Conservation (phyloP, 2,329 filamentous ascomycete species). For the Stemphylium beticola region DNA sequence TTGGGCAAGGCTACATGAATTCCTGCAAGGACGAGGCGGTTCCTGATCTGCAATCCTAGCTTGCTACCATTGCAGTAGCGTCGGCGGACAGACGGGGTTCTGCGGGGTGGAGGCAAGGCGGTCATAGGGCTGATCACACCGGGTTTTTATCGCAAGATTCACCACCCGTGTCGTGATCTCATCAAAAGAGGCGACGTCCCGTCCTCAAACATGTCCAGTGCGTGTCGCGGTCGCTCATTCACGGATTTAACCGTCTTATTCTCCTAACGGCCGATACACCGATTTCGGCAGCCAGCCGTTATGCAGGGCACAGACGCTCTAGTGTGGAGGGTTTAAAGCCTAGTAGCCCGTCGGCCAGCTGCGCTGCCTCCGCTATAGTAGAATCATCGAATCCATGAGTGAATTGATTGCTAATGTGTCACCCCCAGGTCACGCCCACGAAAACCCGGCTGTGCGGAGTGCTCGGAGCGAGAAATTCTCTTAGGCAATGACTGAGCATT, state of each 20-base stretch:
- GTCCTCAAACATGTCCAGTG: neutral
- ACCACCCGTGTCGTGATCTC: slow-evolving; percentile 2
- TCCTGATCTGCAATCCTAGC: slow-evolving; percentile 14
- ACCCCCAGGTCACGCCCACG: slow-evolving; percentile 11
- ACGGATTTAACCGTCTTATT: slow-evolving; percentile 1
- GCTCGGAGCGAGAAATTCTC: slow-evolving; percentile 11
- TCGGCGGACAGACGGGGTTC: slow-evolving; percentile 9
- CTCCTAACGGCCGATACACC: slow-evolving; percentile 8
- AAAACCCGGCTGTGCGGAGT: slow-evolving; percentile 11
- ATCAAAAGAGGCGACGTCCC: slow-evolving; percentile 4
- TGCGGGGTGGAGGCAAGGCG: neutral
- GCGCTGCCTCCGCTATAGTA: slow-evolving; percentile 14
- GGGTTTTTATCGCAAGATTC: neutral
- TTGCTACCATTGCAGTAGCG: slow-evolving; percentile 10
- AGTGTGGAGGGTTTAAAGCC: slow-evolving; percentile 2
- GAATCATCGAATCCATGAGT: slow-evolving; percentile 20
- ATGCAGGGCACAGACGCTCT: slow-evolving; percentile 4
- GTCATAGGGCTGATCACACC: neutral
- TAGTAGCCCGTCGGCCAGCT: slow-evolving; percentile 19
- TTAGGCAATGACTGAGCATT: slow-evolving; percentile 12
- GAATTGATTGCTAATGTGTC: slow-evolving; percentile 27
- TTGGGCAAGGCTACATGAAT: neutral
- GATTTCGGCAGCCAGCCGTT: slow-evolving; percentile 13
- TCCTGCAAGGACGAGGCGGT: neutral
- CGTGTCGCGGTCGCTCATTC: neutral